These are phyloP conservation scores for Fomitopsis pinicola DNA, from an alignment of 1,284 basidiomycete species.

Conservation along the genomic window DNA sequence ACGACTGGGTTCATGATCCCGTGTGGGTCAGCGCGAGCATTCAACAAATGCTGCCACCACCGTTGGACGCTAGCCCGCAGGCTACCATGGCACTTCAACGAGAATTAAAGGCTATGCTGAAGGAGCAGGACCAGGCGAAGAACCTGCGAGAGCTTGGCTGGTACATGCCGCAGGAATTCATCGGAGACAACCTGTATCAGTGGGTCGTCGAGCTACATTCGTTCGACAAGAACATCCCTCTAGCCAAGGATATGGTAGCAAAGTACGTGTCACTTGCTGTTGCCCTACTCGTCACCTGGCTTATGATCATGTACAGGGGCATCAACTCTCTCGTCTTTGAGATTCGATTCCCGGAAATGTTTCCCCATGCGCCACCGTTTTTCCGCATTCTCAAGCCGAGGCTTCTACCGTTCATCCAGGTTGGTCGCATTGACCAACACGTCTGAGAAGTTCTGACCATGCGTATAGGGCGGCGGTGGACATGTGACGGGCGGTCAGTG, in stretches of 20 bases:
- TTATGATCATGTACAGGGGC: conserved; percentile 22
- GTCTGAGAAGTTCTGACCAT: background rate
- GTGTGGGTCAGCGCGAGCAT: conserved; percentile 42
- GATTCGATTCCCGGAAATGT: conserved; percentile 54
- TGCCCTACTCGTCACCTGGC: too few species aligned
- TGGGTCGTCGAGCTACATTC: conserved; percentile 69
- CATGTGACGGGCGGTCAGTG: conserved; percentile 54
- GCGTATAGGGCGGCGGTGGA: conserved; percentile 48
- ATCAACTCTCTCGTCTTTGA: conserved; percentile 63
- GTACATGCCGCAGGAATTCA: conserved; percentile 55
- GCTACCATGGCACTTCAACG: conserved; percentile 51
- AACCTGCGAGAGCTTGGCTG: conserved; percentile 53
- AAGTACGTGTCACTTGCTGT: conserved; percentile 14
- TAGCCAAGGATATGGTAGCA: conserved; percentile 51
- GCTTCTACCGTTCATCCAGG: conserved; percentile 53
- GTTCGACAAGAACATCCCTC: conserved; percentile 49
- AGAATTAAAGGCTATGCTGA: conserved; percentile 51
- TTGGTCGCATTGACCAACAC: conserved; percentile 8
- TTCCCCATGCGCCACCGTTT: conserved; percentile 57
- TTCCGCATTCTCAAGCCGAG: conserved; percentile 60
- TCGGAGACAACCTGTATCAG: conserved; percentile 61
- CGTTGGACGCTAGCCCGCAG: conserved; percentile 41
- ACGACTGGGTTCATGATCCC: conserved; percentile 52
- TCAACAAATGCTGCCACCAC: conserved; percentile 48
- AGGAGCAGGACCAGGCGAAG: conserved; percentile 46